These are phyloP conservation scores for Tylopilus sp. DNA, from an alignment of 768 basidiomycete species.

Conservation along the genomic window DNA sequence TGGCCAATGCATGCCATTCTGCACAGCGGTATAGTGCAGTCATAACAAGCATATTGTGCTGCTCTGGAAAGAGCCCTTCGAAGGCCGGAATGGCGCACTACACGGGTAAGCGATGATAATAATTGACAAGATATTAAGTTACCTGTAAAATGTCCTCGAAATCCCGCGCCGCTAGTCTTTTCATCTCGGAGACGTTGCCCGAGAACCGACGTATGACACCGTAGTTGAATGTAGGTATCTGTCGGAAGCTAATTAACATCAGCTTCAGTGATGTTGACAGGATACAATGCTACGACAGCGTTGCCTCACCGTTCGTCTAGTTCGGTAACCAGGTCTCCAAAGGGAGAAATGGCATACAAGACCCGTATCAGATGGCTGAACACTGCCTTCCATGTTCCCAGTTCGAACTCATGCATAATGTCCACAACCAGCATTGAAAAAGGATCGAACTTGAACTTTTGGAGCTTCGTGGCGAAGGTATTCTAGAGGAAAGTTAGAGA, in stretches of 20 bases:
- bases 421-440: conserved; percentile 32
- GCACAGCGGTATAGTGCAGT: conserved; percentile 26
- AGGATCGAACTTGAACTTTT: conserved; percentile 15
- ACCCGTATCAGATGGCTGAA: conserved; percentile 36
- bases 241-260: conserved; percentile 3
- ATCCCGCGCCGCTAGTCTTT: not conserved
- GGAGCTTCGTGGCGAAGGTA: conserved; percentile 28
- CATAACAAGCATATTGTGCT: conserved; percentile 18
- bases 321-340: conserved; percentile 8
- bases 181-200: not conserved
- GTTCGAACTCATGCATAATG: too few species aligned
- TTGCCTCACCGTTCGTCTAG: conserved; percentile 27
- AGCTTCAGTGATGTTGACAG: too few species aligned
- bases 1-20: conserved; percentile 36
- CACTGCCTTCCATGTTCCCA: conserved; percentile 37
- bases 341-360: conserved; percentile 10
- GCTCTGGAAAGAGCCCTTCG: conserved; percentile 33
- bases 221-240: not conserved
- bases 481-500: conserved; percentile 25
- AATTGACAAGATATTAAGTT: not conserved
- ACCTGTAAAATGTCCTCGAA: not conserved
- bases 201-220: too few species aligned
- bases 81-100: conserved; percentile 36
- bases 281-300: not conserved
- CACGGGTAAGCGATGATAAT: not conserved